phyloP scores from a whole-genome alignment of 495 filamentous ascomycete species.

The Tuber umbilicatum region DNA sequence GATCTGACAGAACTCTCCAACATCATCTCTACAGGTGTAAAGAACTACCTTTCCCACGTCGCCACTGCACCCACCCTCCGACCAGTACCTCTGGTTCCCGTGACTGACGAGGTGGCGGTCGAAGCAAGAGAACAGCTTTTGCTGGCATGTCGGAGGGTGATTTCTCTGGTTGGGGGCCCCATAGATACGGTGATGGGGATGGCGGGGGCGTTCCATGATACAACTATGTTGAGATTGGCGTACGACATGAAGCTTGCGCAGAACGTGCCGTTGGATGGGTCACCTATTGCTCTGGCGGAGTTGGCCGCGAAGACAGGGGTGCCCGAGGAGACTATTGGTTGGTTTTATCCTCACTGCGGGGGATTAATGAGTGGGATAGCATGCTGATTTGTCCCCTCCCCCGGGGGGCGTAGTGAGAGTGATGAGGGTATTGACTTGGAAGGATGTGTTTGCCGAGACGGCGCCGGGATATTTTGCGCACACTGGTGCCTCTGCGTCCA shows the following conservation, averaged over 20 bases:
- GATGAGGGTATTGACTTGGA: constrained; percentile 10
- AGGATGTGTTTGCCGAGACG: constrained; percentile 10
- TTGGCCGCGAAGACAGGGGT: constrained; percentile 7
- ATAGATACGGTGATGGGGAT: background rate
- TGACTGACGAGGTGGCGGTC: constrained; percentile 1
- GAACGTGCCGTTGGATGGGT: constrained; percentile 7
- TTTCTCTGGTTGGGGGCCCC: constrained; percentile 10
- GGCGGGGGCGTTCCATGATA: background rate
- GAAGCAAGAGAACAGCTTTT: constrained; percentile 8
- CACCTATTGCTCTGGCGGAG: constrained; percentile 3
- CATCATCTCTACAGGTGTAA: constrained; percentile 6
- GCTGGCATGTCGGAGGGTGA: constrained; percentile 9
- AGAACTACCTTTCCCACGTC: constrained; percentile 6
- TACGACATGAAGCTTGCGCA: constrained; percentile 8
- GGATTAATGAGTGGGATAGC: background rate
- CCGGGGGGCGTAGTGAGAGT: background rate
- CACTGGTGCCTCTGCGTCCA: constrained; percentile 3
- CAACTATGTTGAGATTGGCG: constrained; percentile 1
- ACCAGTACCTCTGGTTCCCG: constrained; percentile 6
- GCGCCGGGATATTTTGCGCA: constrained; percentile 12
- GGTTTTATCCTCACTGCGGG: background rate
- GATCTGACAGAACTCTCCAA: constrained; percentile 6
- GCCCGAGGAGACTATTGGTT: constrained; percentile 6
- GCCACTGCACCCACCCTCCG: constrained; percentile 7
- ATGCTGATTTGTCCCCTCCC: background rate